Evolutionary conservation across 2,329 filamentous ascomycete genomes (phyloP), one percentile per base, ranked within the genome.

Genomic region (Xylariaceae sp.): DNA sequence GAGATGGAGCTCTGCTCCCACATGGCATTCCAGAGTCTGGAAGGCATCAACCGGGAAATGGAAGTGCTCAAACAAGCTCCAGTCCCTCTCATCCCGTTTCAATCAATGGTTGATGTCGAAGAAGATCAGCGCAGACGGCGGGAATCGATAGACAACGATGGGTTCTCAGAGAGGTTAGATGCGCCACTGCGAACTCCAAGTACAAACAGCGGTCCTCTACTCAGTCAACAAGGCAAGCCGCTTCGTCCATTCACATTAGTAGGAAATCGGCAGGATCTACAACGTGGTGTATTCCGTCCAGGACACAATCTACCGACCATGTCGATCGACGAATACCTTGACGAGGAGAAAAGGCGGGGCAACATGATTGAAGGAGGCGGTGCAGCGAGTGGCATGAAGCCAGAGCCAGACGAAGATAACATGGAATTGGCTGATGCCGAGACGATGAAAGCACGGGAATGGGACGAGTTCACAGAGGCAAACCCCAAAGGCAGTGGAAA

Each of bases 301-400:
- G 89, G 93, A 6, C 93, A 98, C 64, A 96, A 88, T 67, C 71
- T 98, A 47, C 93, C 93, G 1, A 97, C 93, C 3, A 97, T 98
- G 93, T 88, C 82, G 2, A 96, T 98, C 50, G 93, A 98, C 57
- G 93, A 98, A 70, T 98, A 97, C 62, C 74, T 98, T 14, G 93
- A 94, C 42, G 92, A 97, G 67, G 93, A 97, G 71, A 79, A 79
- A 61, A 78, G 80, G 55, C 75, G 87, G 51, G 93, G 93, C 14
- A 88, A 88, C 17, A 91, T 98, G 47, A 88, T 97, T 44, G 86
- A 96, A 62, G 93, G 91, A 27, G 90, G 90, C 22, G 91, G 91
- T 16, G 86, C 87, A 58, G 80, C 85, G 54, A 86, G 83, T 55
- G 80, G 78, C 14, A 70, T 80, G 21, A 74, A 76, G 52, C 79